Conservation (phyloP, 768 basidiomycete species). For the Saitozyma podzolica region DNA sequence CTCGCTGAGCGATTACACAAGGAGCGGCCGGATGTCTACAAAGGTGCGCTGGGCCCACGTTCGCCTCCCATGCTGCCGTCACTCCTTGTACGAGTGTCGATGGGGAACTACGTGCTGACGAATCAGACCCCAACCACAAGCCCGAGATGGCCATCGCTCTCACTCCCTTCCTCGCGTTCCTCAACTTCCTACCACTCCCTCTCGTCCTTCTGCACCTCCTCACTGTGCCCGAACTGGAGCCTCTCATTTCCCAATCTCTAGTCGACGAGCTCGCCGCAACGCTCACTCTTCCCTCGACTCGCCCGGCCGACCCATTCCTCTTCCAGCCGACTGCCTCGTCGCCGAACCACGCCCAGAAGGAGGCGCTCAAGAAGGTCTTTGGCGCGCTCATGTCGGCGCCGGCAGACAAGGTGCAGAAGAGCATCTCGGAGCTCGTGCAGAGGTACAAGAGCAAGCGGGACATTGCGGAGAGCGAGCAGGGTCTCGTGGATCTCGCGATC, state of each 20-base stretch:
- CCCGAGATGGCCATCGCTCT: conserved; percentile 99
- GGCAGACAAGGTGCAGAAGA: conserved; percentile 56
- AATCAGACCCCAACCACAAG: conserved; percentile 85
- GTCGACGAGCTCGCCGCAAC: conserved; percentile 60
- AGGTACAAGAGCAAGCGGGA: conserved; percentile 60
- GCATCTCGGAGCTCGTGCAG: conserved; percentile 62
- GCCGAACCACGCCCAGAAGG: conserved; percentile 59
- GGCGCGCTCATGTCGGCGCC: conserved; percentile 77
- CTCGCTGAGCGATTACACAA: conserved; percentile 71
- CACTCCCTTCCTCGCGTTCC: conserved; percentile 83
- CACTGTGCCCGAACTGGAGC: conserved; percentile 71
- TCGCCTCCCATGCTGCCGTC: too few relatives aligned
- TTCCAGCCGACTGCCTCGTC: conserved; percentile 28
- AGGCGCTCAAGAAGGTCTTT: conserved; percentile 72
- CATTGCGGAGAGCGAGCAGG: conserved; percentile 55
- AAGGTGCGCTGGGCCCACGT: conserved; percentile 62
- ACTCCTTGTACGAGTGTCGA: background rate
- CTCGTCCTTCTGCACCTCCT: conserved; percentile 69
- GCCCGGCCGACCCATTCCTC: conserved; percentile 52
- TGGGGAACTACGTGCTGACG: background rate
- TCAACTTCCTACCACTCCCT: conserved; percentile 83
- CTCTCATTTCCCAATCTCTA: conserved; percentile 62
- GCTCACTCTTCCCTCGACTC: conserved; percentile 54
- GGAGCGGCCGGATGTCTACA: conserved; percentile 79
- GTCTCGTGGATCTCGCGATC: conserved; percentile 58